Base-by-base conservation (phyloP, 2,329 filamentous ascomycete genomes). In the Tolypocladium inflatum region DNA sequence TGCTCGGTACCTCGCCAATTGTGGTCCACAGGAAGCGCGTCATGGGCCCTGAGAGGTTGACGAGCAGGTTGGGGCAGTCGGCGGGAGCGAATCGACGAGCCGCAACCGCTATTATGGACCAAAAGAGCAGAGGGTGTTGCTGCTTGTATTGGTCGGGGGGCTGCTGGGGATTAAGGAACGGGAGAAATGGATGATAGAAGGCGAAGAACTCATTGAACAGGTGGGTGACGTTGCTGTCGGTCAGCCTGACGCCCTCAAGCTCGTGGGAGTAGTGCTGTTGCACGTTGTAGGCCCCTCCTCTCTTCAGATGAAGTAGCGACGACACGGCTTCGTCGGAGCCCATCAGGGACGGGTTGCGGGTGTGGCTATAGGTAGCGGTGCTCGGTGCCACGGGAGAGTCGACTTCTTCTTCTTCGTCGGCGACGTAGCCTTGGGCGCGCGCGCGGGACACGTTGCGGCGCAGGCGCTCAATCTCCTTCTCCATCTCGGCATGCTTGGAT, bases 401-500 rank as follows among this genome's bases (percentile, higher is more conserved):
- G 53, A 83, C 72, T 57, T 83, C 80, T 50, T 84, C 80, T 50
- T 84, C 77, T 13, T 81, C 80, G 23, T 82, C 81, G 4, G 81
- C 64, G 17, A 77, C 66, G 63, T 78, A 86, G 59, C 85, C 84
- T 65, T 86, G 81, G 23, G 78, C 67, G 65, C 83, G 79, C 59
- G 86, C 85, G 62, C 80, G 78, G 58, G 82, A 75, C 61, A 89
- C 78, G 65, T 79, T 83, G 52, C 84, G 80, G 55, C 85, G 82
- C 63, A 88, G 73, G 61, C 78, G 83, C 59, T 90, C 87, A 67
- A 92, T 89, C 72, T 92, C 88, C 73, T 86, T 88, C 70, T 91
- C 89, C 88, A 92, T 92, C 74, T 92, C 89, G 66, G 89, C 89
- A 72, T 93, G 89, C 70, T 90, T 89, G 63, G 85, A 89, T 48